Evolutionary conservation across 2,329 filamentous ascomycete species (phyloP), one percentile per base, ranked within the genome.

Genomic region (Conoideocrella luteorostrata): DNA sequence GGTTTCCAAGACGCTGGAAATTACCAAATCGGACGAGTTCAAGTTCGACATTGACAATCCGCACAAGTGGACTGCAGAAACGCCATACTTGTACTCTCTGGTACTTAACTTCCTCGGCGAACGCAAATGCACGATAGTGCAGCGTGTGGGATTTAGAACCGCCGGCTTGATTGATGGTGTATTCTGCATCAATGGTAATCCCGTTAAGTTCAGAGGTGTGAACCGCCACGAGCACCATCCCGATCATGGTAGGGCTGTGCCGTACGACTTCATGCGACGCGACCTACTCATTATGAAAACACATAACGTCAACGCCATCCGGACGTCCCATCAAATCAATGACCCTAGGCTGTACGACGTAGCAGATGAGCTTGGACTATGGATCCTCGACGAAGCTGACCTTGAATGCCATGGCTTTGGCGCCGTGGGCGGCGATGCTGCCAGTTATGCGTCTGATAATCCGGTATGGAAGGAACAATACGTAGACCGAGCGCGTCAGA

Each of bases 211-310:
- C 51, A 76, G 80, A 13, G 84, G 84, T 2, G 79, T 81, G 5
- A 87, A 87, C 53, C 72, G 82, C 26, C 84, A 87, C 50, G 84
- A 88, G 46, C 82, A 87, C 50, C 78, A 86, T 52, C 76, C 80
- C 0, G 65, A 71, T 44, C 73, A 72, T 5, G 82, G 82, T 1
- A 74, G 82, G 1, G 71, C 80, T 1, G 77, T 86, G 1, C 79
- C 80, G 0, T 71, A 75, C 22, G 72, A 76, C 0, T 78, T 75
- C n/a, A 71, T 86, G 52, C 68, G 73, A 42, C 62, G 68, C 1
- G 83, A 87, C 48, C 66, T 87, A 3, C 48, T 81, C 3, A 63
- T 73, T 4, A 87, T 87, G 82, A 86, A 86, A 57, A 64, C 63
- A 1, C 74, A 83, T 60, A 84, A 85, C 50, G 75, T 88, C 56